Conservation (phyloP, 2,329 filamentous ascomycete genomes). For the Hymenoscyphus scutula region DNA sequence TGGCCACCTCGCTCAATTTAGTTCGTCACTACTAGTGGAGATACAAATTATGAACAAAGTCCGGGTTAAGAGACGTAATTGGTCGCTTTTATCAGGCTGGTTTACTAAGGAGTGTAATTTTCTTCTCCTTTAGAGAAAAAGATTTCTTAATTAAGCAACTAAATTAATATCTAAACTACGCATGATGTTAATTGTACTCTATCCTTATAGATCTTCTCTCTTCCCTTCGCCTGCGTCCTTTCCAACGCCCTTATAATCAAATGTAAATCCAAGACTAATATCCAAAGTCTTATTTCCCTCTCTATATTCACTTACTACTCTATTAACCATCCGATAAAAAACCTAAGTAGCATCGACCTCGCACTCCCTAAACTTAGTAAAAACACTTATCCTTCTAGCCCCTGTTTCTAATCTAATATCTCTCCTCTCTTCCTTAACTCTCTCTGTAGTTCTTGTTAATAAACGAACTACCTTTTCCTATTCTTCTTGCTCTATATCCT, state of each 20-base stretch:
- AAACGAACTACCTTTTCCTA: neutral
- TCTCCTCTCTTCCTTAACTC: neutral
- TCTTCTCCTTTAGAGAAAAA: neutral
- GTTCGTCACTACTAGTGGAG: neutral
- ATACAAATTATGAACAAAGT: too few species aligned
- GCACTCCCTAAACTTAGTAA: neutral
- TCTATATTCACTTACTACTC: neutral
- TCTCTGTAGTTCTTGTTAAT: neutral
- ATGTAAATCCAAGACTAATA: neutral
- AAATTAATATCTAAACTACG: neutral
- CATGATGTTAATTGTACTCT: neutral
- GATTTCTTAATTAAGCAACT: neutral
- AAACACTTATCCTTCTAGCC: neutral
- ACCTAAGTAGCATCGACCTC: neutral
- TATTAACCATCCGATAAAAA: neutral
- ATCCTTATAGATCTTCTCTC: neutral
- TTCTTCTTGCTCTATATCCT: constrained; percentile 1
- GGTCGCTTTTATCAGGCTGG: neutral
- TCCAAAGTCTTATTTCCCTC: neutral
- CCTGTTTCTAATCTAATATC: neutral
- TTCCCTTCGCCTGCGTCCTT: too few species aligned
- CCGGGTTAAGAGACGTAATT: too few species aligned
- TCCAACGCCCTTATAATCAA: neutral
- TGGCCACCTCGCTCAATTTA: neutral
- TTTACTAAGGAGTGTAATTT: neutral